Evolutionary conservation across 164 flowering plant genomes (phyloP).

Genomic region (Vitis vinifera): ASM3070453v1 NC_081822.1:10796501-10797000

Average conservation of each 20-base stretch:
- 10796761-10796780: constrained; percentile 25
- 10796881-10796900: too few relatives aligned
- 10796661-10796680: constrained; percentile 55
- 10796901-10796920: too few relatives aligned
- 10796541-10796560: too few relatives aligned
- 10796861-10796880: too few relatives aligned
- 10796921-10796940: too few relatives aligned
- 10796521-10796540: background rate
- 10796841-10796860: too few relatives aligned
- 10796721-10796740: constrained; percentile 48
- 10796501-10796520: background rate
- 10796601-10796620: constrained; percentile 49
- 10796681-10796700: constrained; percentile 55
- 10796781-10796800: background rate
- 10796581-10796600: constrained; percentile 10
- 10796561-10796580: background rate
- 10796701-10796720: constrained; percentile 58
- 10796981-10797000: too few relatives aligned
- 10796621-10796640: constrained; percentile 27
- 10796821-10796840: too few relatives aligned
- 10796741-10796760: constrained; percentile 45
- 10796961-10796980: too few relatives aligned
- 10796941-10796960: too few relatives aligned
- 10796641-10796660: constrained; percentile 47
- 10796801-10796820: too few relatives aligned